Evolutionary conservation across 164 flowering plant species (phyloP).

Genomic region (Magnolia kwangsiensis): DNA sequence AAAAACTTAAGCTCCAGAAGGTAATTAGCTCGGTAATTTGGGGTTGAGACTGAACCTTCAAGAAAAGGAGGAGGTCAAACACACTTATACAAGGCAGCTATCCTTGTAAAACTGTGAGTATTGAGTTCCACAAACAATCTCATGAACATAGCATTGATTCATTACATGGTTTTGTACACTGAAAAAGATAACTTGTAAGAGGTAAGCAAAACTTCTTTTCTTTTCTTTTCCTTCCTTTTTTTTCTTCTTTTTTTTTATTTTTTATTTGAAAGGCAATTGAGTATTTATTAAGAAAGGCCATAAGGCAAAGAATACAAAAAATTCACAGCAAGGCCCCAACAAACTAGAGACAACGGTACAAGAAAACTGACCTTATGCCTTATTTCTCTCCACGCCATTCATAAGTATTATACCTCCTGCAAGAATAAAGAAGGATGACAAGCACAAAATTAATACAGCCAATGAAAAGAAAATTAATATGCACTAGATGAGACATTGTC

Average conservation of each 20-base stretch:
- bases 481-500: not conserved
- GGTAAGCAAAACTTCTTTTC: too few relatives aligned
- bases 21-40: not conserved
- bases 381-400: constrained; percentile 18
- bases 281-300: too few relatives aligned
- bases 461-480: not conserved
- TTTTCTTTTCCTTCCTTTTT: too few relatives aligned
- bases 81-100: not conserved
- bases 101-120: not conserved
- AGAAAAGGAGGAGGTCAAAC: too few relatives aligned
- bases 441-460: not conserved
- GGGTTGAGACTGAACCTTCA: not conserved
- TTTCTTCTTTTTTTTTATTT: too few relatives aligned
- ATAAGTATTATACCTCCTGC: not conserved
- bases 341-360: not conserved
- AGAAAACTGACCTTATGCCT: constrained; percentile 6
- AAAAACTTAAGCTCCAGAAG: not conserved
- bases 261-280: too few relatives aligned
- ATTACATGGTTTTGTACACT: not conserved
- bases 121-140: not conserved
- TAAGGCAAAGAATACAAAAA: too few relatives aligned
- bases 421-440: not conserved
- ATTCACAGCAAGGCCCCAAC: too few relatives aligned
- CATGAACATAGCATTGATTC: not conserved
- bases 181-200: too few relatives aligned